phyloP scores from a whole-genome alignment of 352 stramenopile genomes.

The Phytophthora pini region DNA sequence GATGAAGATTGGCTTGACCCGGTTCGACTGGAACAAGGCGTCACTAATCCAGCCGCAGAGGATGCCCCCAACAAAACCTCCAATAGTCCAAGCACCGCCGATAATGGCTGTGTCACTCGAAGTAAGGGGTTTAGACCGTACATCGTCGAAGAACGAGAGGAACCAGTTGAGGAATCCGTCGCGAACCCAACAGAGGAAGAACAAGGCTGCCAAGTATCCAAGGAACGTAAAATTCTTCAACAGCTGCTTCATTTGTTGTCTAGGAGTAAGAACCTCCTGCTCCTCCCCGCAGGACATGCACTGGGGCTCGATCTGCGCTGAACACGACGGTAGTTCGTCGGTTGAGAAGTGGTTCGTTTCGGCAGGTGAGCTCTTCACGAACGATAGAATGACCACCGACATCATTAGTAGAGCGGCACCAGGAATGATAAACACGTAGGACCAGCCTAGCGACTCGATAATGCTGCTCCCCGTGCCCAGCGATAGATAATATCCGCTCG shows the following conservation, averaged over 20 bases:
- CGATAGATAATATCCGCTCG: conserved; percentile 77
- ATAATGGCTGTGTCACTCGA: conserved; percentile 29
- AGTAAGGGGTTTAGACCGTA: conserved; percentile 51
- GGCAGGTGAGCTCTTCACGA: conserved; percentile 63
- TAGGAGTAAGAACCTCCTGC: conserved; percentile 16
- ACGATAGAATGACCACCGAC: conserved; percentile 54
- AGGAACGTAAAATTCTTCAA: conserved; percentile 70
- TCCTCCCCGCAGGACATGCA: conserved; percentile 11
- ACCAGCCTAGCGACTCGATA: conserved; percentile 67
- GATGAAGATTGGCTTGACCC: conserved; percentile 75
- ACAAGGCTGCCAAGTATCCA: conserved; percentile 71
- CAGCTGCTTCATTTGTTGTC: conserved; percentile 55
- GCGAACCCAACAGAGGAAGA: conserved; percentile 73
- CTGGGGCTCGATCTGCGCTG: conserved; percentile 21
- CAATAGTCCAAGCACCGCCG: conserved; percentile 77
- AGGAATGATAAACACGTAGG: conserved; percentile 78
- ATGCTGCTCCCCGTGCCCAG: conserved; percentile 69
- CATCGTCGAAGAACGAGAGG: conserved; percentile 77
- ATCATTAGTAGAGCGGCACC: conserved; percentile 60
- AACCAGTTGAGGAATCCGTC: conserved; percentile 85
- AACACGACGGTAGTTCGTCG: conserved; percentile 35
- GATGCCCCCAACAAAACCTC: conserved; percentile 72
- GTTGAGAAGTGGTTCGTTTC: conserved; percentile 47
- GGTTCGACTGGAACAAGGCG: conserved; percentile 68
- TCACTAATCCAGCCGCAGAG: conserved; percentile 80